A percentile compares a stretch with the other conserved stretches of the same genome.
Conservation (phyloP, 1,139 yeast genomes). For the Debaryomyces fabryi region DNA sequence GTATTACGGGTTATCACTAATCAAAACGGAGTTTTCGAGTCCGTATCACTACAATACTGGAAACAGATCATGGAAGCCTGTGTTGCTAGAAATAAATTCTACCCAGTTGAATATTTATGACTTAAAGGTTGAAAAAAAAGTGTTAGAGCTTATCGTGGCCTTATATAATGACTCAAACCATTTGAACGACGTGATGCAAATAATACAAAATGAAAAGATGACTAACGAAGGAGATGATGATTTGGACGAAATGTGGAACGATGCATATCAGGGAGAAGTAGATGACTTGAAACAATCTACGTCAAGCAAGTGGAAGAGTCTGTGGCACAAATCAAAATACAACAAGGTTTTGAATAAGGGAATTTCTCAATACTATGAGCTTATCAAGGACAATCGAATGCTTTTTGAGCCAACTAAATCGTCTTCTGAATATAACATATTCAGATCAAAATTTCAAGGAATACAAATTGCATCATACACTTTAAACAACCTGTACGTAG, state of each 20-base stretch:
- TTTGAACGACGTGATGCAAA: slow-evolving; percentile 21
- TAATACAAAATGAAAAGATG: slow-evolving; percentile 1
- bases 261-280: slow-evolving; percentile 11
- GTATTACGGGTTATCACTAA: slow-evolving; percentile 36
- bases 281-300: slow-evolving; percentile 13
- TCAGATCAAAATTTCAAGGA: slow-evolving; percentile 28
- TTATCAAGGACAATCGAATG: slow-evolving; percentile 32
- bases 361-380: slow-evolving; percentile 22
- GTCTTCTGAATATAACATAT: slow-evolving; percentile 16
- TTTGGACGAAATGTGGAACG: slow-evolving; percentile 17
- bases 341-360: slow-evolving; percentile 17
- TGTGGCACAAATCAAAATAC: slow-evolving; percentile 18
- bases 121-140: slow-evolving; percentile 27
- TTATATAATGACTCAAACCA: slow-evolving; percentile 35
- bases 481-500: slow-evolving; percentile 34
- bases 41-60: slow-evolving; percentile 38
- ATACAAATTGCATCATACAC: slow-evolving; percentile 31
- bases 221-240: background rate
- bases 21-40: slow-evolving; percentile 41
- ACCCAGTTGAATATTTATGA: slow-evolving; percentile 55
- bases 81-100: slow-evolving; percentile 56
- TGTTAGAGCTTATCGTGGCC: slow-evolving; percentile 31
- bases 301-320: slow-evolving; percentile 21
- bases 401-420: slow-evolving; percentile 41
- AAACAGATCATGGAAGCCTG: slow-evolving; percentile 47